Evolutionary conservation across 2,329 filamentous ascomycete genomes (phyloP), one percentile per base, ranked within the genome.

Genomic region (Ceratocystis destructans): DNA sequence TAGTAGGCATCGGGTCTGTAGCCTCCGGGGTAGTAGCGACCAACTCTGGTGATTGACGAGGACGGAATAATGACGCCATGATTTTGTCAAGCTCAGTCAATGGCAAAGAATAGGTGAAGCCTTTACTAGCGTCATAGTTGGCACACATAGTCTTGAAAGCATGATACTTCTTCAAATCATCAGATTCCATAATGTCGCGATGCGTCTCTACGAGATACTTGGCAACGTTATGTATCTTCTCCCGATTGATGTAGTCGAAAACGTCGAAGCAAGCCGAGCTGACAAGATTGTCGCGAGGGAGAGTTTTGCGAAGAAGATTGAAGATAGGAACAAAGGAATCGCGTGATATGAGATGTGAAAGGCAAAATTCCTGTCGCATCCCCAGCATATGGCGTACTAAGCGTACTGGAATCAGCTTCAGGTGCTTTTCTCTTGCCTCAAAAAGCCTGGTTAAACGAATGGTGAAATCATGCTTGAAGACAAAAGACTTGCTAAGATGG

Each of bases 221-320:
- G 66, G 96, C 86, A 61, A 96, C 79, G 15, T 88, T 85, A 74
- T 91, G 95, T 71, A 92, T 82, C 66, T 86, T 86, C 71, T 95
- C 89, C 73, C 86, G 86, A 73, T 87, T 90, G 71, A 97, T 89
- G 72, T 87, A 91, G 72, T 96, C 91, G 70, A 99, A 97, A 55
- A 99, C 83, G 72, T 99, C 94, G 8, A 97, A 80, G 71, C 90
- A 96, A 7, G 92, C 93, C 0, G 93, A 97, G 74, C 94, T 95
- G 41, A 97, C 81, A 2, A 99, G 80, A 71, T 96, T 97, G 75
- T 99, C 93, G 53, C 91, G 85, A 0, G 92, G 90, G 83, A 96
- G 88, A 0, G 90, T 94, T 70, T 89, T 84, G 66, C 88, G 83
- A 44, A 97, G 82, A 46, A 96, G 87, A 70, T 94, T 85, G 15